A percentile compares a stretch with the other conserved stretches of the same genome.
Evolutionary conservation across 768 basidiomycete species (phyloP).

Genomic region (Collybiopsis luxurians): DNA sequence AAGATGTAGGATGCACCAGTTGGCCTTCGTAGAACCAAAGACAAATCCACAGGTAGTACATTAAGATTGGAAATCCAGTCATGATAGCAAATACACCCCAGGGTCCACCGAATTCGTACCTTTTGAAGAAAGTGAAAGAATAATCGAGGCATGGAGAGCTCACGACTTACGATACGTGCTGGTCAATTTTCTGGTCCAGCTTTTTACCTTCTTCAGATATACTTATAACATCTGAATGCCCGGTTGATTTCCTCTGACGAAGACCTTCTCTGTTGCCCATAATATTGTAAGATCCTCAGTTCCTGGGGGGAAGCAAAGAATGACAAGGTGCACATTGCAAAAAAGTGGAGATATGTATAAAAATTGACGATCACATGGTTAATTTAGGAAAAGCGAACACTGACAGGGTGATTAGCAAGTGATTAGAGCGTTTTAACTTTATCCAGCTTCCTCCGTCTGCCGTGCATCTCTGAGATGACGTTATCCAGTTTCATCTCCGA

Average conservation of each 20-base stretch:
- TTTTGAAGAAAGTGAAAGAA: constrained; percentile 9
- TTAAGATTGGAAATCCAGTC: constrained; percentile 88
- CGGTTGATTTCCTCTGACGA: constrained; percentile 19
- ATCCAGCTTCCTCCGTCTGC: too few relatives aligned
- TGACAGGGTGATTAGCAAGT: too few relatives aligned
- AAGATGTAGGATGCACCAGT: constrained; percentile 64
- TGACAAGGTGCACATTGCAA: too few relatives aligned
- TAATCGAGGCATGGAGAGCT: not conserved
- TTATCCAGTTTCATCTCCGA: too few relatives aligned
- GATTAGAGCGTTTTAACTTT: too few relatives aligned
- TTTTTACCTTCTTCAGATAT: constrained; percentile 72
- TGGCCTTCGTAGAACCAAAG: constrained; percentile 94
- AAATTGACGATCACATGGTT: too few relatives aligned
- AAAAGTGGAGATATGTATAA: too few relatives aligned
- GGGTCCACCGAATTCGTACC: constrained; percentile 97
- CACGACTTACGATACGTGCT: constrained; percentile 53
- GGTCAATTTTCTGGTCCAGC: constrained; percentile 70
- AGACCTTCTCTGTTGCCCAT: not conserved
- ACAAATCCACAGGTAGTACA: constrained; percentile 99
- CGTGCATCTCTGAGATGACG: too few relatives aligned
- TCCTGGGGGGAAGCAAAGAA: too few relatives aligned
- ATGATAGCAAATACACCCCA: constrained; percentile 91
- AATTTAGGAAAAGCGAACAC: too few relatives aligned
- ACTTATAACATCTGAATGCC: constrained; percentile 18
- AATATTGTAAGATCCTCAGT: too few relatives aligned